These are phyloP conservation scores for Pseudozyma hubeiensis DNA, from an alignment of 1,284 basidiomycete genomes.

Conservation along the genomic window DNA sequence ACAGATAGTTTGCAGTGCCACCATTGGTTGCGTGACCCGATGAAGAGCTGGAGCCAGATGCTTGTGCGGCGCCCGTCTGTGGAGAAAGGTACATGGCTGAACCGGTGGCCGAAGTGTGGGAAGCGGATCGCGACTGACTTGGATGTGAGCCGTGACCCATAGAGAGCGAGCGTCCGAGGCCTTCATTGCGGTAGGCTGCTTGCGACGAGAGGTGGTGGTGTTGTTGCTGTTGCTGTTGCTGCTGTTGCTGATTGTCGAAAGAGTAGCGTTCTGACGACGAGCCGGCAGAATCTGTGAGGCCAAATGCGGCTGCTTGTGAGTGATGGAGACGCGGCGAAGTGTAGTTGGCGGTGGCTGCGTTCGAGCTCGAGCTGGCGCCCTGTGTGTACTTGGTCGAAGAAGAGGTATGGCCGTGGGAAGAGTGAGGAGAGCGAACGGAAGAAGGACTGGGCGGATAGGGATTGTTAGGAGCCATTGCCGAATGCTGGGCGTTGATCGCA, in stretches of 20 bases:
- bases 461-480: slow-evolving; percentile 4
- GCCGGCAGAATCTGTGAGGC: slow-evolving; percentile 14
- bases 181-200: slow-evolving; percentile 32
- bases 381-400: slow-evolving; percentile 34
- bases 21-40: slow-evolving; percentile 32
- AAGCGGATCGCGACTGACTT: slow-evolving; percentile 26
- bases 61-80: slow-evolving; percentile 21
- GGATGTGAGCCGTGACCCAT: slow-evolving; percentile 46
- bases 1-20: slow-evolving; percentile 18
- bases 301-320: slow-evolving; percentile 22
- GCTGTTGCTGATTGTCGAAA: slow-evolving; percentile 31
- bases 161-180: slow-evolving; percentile 39
- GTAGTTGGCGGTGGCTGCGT: slow-evolving; percentile 14
- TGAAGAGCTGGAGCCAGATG: slow-evolving; percentile 19
- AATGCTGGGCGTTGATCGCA: slow-evolving; percentile 22
- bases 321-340: slow-evolving; percentile 40
- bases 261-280: slow-evolving; percentile 28
- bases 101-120: slow-evolving; percentile 11
- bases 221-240: slow-evolving; percentile 10
- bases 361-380: slow-evolving; percentile 15
- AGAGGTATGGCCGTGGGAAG: slow-evolving; percentile 36
- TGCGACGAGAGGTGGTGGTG: slow-evolving; percentile 11
- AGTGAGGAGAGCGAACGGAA: slow-evolving; percentile 40
- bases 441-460: slow-evolving; percentile 41
- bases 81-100: slow-evolving; percentile 49